phyloP scores from a whole-genome alignment of 2,329 filamentous ascomycete species.

The Laburnicola sp. region DNA sequence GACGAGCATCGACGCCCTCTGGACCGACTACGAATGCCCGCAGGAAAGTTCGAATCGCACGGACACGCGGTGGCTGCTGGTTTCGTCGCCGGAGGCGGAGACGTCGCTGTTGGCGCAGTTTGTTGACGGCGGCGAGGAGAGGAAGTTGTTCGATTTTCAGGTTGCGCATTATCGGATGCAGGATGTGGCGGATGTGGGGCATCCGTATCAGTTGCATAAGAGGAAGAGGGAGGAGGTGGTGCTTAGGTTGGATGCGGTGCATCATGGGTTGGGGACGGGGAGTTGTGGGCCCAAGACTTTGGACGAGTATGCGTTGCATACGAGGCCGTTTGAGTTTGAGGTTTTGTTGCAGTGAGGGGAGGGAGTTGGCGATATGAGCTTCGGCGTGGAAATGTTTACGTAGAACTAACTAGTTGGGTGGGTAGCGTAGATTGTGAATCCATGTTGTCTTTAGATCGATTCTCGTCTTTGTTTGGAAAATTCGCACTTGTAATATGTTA shows the following conservation, averaged over 20 bases:
- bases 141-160: conserved; percentile 52
- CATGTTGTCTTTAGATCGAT: no score
- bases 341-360: conserved; percentile 24
- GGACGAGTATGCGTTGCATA: conserved; percentile 46
- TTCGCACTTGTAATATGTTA: no score
- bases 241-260: conserved; percentile 62
- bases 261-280: conserved; percentile 65
- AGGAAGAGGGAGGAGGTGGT: conserved; percentile 59
- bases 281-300: conserved; percentile 62
- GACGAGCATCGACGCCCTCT: conserved; percentile 53
- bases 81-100: conserved; percentile 17
- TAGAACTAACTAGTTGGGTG: background rate
- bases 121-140: conserved; percentile 22
- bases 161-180: conserved; percentile 58
- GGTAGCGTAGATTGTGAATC: no score
- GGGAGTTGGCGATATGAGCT: background rate
- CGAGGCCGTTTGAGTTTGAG: conserved; percentile 45
- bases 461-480: no score
- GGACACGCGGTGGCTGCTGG: conserved; percentile 60
- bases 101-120: conserved; percentile 33
- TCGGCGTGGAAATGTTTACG: background rate
- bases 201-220: conserved; percentile 64
- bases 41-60: conserved; percentile 69
- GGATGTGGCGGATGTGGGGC: conserved; percentile 61
- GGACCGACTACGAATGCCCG: conserved; percentile 65